Conservation (phyloP, 1,284 basidiomycete species). For the Termitomyces sp. region DNA sequence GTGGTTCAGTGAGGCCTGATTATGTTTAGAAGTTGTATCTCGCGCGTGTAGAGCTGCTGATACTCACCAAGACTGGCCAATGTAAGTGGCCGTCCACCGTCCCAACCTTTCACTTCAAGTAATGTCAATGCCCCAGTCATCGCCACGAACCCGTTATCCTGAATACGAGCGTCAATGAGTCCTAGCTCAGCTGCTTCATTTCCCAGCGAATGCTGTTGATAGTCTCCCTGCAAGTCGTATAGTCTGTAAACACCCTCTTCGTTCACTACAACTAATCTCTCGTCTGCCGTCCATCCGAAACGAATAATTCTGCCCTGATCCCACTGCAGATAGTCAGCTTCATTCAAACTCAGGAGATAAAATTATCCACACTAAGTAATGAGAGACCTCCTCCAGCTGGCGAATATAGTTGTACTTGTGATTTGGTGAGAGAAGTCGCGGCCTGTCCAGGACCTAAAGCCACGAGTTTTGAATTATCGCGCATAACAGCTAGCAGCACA, state of each 20-base stretch:
- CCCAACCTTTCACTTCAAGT: conserved; percentile 84
- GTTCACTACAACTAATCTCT: conserved; percentile 81
- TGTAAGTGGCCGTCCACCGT: conserved; percentile 62
- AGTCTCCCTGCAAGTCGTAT: conserved; percentile 85
- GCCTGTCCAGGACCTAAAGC: conserved; percentile 54
- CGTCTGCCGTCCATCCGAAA: conserved; percentile 80
- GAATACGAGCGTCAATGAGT: conserved; percentile 79
- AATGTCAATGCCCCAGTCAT: conserved; percentile 74
- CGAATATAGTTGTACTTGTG: conserved; percentile 75
- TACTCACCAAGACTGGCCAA: conserved; percentile 66
- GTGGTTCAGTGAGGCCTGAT: conserved; percentile 69
- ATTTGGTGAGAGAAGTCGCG: conserved; percentile 58
- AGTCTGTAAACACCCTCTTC: conserved; percentile 91
- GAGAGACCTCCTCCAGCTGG: conserved; percentile 65
- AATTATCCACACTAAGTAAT: conserved; percentile 63
- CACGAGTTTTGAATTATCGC: conserved; percentile 80
- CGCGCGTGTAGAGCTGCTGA: background rate
- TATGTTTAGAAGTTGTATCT: background rate
- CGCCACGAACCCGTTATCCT: conserved; percentile 84
- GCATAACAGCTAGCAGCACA: conserved; percentile 66
- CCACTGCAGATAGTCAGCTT: conserved; percentile 51
- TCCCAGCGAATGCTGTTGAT: conserved; percentile 82
- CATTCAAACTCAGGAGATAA: conserved; percentile 11
- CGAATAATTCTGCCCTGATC: conserved; percentile 76
- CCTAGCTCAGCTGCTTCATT: conserved; percentile 83